Evolutionary conservation across 192 early-diverging fungal genomes (phyloP).

Genomic region (Neocallimastix lanati): DNA sequence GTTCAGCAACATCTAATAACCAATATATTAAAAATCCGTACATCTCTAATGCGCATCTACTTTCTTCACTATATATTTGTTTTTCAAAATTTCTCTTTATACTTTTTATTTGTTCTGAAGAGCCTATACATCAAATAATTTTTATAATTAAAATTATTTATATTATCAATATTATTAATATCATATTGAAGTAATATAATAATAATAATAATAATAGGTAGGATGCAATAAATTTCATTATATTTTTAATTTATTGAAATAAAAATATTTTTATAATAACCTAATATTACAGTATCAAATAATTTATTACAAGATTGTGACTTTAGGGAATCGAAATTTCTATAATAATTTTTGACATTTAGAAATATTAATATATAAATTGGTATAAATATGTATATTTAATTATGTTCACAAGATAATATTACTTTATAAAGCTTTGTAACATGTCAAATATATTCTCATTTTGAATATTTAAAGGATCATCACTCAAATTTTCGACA

Average conservation of each 20-base stretch:
- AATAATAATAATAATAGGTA: no score
- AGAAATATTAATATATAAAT: no score
- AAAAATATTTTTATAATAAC: not conserved
- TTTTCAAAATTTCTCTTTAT: constrained; percentile 37
- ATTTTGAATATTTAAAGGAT: constrained; percentile 9
- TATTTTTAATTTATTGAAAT: no score
- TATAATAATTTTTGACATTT: no score
- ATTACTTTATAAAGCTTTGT: constrained; percentile 56
- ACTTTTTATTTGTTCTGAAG: constrained; percentile 39
- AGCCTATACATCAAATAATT: constrained; percentile 18
- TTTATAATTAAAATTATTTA: no score
- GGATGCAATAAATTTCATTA: no score
- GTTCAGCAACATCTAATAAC: constrained; percentile 50
- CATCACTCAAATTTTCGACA: constrained; percentile 14
- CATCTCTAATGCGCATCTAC: constrained; percentile 50
- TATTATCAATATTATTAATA: no score
- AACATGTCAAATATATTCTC: constrained; percentile 31
- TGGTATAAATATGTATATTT: no score
- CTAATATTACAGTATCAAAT: not conserved
- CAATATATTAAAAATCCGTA: constrained; percentile 73
- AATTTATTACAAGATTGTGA: constrained; percentile 8
- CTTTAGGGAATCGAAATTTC: constrained; percentile 15
- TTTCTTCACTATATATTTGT: constrained; percentile 46
- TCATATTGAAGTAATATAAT: no score
- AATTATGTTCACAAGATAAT: no score